Evolutionary conservation across 208 protist genomes (phyloP).

Genomic region (Wallacemonas sp.): DNA sequence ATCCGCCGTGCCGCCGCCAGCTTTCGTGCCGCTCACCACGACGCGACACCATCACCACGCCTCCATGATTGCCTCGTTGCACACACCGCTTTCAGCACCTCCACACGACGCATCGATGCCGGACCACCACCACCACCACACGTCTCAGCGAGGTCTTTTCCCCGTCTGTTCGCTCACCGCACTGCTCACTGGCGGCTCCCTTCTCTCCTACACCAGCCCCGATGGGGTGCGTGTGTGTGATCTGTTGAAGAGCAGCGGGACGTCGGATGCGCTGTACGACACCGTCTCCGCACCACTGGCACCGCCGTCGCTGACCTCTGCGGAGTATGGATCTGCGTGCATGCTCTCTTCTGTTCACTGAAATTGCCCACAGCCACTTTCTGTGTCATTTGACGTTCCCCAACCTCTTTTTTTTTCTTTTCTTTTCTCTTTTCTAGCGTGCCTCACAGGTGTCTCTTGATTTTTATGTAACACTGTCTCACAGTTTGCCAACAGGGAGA

Average conservation of each 20-base stretch:
- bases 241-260: neutral
- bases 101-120: too few species aligned
- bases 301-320: neutral
- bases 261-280: neutral
- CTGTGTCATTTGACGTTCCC: neutral
- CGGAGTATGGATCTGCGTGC: neutral
- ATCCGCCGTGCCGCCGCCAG: neutral
- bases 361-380: too few species aligned
- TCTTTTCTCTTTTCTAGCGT: neutral
- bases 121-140: too few species aligned
- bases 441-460: neutral
- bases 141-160: too few species aligned
- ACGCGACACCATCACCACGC: too few species aligned
- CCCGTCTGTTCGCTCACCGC: too few species aligned
- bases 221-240: neutral
- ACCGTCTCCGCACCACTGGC: constrained; percentile 7
- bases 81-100: too few species aligned
- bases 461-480: too few species aligned
- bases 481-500: too few species aligned
- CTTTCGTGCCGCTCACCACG: too few species aligned
- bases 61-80: too few species aligned
- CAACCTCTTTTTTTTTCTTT: neutral
- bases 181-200: neutral
- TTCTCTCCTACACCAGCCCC: neutral
- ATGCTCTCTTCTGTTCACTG: neutral